phyloP scores from a whole-genome alignment of 306 rosid species.

The Macrotyloma uniflorum region DNA sequence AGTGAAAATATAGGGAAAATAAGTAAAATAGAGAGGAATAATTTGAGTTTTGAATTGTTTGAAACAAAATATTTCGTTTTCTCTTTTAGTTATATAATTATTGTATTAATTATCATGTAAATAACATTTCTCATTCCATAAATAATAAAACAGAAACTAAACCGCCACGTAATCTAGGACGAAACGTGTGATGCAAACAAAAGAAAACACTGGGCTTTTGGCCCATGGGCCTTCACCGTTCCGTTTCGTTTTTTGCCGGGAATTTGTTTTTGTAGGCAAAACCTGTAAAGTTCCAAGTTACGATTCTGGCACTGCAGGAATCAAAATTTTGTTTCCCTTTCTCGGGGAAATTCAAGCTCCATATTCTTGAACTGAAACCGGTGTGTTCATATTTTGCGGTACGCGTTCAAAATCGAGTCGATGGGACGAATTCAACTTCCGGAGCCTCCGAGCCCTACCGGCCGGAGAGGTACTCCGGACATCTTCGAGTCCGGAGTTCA shows the following conservation, averaged over 20 bases:
- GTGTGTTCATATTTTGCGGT: background rate
- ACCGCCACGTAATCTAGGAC: background rate
- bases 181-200: background rate
- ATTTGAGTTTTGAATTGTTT: no score
- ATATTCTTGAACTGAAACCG: background rate
- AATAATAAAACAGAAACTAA: no score
- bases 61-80: no score
- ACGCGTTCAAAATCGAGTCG: slow-evolving; percentile 5
- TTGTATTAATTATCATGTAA: no score
- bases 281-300: background rate
- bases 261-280: background rate
- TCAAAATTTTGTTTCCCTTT: background rate
- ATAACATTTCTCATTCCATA: no score
- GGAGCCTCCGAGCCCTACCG: slow-evolving; percentile 80
- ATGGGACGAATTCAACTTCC: slow-evolving; percentile 82
- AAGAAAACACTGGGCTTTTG: background rate
- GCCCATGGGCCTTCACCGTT: slow-evolving; percentile 11
- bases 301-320: slow-evolving; percentile 18
- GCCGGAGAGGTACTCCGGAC: slow-evolving; percentile 56
- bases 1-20: no score
- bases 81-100: no score
- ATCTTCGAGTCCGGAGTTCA: slow-evolving; percentile 86
- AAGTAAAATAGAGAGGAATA: no score
- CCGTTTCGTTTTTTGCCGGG: slow-evolving; percentile 19
- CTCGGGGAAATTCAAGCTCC: slow-evolving; percentile 18